A percentile compares a stretch with the other conserved stretches of the same genome.
Evolutionary conservation across 2,329 filamentous ascomycete genomes (phyloP).

Genomic region (Trichoderma gracile): DNA sequence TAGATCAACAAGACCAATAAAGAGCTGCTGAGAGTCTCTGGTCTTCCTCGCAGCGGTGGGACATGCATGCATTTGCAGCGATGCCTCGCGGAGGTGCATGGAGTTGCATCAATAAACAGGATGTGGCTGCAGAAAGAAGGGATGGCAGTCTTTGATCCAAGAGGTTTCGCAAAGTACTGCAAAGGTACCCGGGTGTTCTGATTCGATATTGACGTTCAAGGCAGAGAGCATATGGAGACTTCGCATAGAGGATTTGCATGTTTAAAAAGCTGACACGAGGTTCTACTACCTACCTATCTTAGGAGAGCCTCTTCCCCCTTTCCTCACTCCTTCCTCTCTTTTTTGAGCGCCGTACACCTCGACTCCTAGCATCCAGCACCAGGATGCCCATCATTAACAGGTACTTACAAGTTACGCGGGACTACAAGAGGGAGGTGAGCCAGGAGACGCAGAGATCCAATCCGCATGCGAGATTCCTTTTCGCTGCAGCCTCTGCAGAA

Average conservation of each 20-base stretch:
- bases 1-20: background rate
- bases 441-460: background rate
- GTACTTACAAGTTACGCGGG: no score
- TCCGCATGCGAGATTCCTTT: constrained; percentile 11
- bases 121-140: background rate
- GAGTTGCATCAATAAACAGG: constrained; percentile 8
- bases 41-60: background rate
- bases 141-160: background rate
- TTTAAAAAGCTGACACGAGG: no score
- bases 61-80: background rate
- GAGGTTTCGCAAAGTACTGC: background rate
- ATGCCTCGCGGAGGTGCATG: background rate
- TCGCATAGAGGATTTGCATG: no score
- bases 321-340: no score
- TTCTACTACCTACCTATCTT: no score
- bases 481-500: constrained; percentile 9
- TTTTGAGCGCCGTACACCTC: no score
- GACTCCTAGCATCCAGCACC: background rate
- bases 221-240: no score
- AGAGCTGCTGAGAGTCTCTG: background rate
- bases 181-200: no score
- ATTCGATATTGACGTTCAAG: no score
- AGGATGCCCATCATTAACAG: background rate
- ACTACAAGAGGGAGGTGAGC: background rate
- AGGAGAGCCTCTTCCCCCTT: no score